Conservation (phyloP, 2,329 filamentous ascomycete genomes). For the Ophiostoma populinum region DNA sequence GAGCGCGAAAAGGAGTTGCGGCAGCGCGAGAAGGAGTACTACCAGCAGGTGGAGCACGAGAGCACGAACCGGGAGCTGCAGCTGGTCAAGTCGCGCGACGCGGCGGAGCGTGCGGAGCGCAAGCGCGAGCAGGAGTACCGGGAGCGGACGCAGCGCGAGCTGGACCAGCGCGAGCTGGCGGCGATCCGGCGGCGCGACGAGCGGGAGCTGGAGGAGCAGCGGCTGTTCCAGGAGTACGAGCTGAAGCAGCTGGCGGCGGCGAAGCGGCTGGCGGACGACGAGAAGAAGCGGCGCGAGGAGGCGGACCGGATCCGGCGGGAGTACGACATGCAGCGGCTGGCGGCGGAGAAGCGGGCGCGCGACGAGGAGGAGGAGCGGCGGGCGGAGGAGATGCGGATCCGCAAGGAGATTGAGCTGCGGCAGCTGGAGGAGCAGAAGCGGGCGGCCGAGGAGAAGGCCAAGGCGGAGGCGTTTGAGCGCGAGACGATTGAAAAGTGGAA, state of each 20-base stretch:
- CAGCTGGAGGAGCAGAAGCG: conserved; percentile 31
- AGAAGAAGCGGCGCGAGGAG: conserved; percentile 26
- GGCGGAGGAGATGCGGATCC: conserved; percentile 29
- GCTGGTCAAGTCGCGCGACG: conserved; percentile 25
- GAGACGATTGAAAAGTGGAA: conserved; percentile 36
- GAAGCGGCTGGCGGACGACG: conserved; percentile 26
- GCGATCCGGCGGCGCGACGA: conserved; percentile 20
- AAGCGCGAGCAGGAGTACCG: conserved; percentile 16
- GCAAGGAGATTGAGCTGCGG: conserved; percentile 35
- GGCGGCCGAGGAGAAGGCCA: conserved; percentile 26
- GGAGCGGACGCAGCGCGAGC: conserved; percentile 12
- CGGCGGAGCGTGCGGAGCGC: conserved; percentile 14
- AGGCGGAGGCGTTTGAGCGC: conserved; percentile 30
- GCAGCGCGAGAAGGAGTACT: conserved; percentile 16
- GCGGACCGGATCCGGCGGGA: conserved; percentile 18
- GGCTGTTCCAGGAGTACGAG: conserved; percentile 35
- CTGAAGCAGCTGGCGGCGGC: conserved; percentile 28
- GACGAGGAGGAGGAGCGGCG: conserved; percentile 27
- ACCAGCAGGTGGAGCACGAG: conserved; percentile 12
- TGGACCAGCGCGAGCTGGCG: conserved; percentile 21
- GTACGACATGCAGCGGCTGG: neutral
- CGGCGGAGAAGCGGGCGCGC: conserved; percentile 25
- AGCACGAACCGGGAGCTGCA: conserved; percentile 16
- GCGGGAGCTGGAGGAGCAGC: conserved; percentile 22
- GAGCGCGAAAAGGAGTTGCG: no score